Evolutionary conservation across 179 eudicot species (phyloP), one percentile per base, ranked within the genome.

Genomic region (Patellifolia procumbens): DNA sequence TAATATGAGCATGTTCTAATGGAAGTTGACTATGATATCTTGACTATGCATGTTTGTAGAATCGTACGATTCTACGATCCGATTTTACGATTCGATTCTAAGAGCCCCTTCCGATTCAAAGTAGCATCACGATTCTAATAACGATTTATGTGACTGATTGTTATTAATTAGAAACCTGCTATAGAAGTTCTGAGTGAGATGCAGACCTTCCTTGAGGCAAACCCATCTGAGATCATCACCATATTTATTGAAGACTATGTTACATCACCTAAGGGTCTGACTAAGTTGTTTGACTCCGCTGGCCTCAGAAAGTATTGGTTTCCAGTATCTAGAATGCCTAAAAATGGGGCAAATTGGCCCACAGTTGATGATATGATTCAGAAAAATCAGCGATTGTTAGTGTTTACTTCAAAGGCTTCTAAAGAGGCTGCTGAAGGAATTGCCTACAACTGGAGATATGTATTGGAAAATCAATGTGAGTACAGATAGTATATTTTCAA

Each of bases 201-300:
- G 34, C 86, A 77, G 79, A 78, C 60, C 73, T 96, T 96, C 83
- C 87, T 96, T 32, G 86, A 85, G 80, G 70, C 85, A 72, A 86
- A 93, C 78, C 96, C 98, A 17, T 74, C 87, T 13, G 99, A 89
- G 77, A 91, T 96, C 62, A 65, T 96, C 79, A 91, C 99, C 74
- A 87, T 96, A 65, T 83, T 96, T 68, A 90, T 96, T 70, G 98
- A 96, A 84, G 99, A 96, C 82, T 93, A 96, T 65, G 98, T 96
- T 31, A 78, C 85, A 53, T 81, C 97, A 74, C 97, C 92, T 64
- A 89, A 87, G 58, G 99, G 99, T 78, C 86, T 96, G 51, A 89
- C 94, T 31, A 93, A 86, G 76, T 88, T 93, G 74, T 95, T 95
- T 63, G 81, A 89, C 64, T 85, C 92, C 20, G 93, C 98, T 79